Base-by-base conservation (phyloP, 2,329 filamentous ascomycete species). In the Aspergillus pseudonomiae region DNA sequence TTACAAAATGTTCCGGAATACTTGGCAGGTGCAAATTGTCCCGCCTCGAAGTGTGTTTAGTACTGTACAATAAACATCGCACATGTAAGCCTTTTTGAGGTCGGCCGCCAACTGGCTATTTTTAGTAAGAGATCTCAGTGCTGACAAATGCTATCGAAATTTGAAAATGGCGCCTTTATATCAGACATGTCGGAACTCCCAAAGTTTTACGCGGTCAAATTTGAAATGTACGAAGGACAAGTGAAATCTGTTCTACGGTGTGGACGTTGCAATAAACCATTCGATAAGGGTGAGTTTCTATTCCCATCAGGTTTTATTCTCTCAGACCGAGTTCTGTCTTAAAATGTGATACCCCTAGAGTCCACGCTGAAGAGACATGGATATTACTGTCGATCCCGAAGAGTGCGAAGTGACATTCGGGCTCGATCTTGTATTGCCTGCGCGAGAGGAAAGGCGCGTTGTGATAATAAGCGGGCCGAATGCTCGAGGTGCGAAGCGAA, bases 381-480 rank as follows among this genome's bases (percentile, higher is more conserved):
- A 52, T 82, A 81, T 65, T 81, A 82, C 48, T 82, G 80, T 66
- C 78, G 79, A 24, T 79, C 79, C 69, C 71, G 77, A 65, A 75
- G 67, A 66, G 60, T 36, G 56, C 68, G 69, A 48, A 64, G 21
- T 52, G 64, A 64, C 24, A 61, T 55, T 54, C 71, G 75, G 14
- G 41, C 71, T 64, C 71, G 77, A 41, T 79, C 79, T 54, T 81
- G 79, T 68, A 59, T 75, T 21, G 67, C 72, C 41, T 81, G 80
- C 68, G 77, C 73, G 4, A 75, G 63, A 68, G 66, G 63, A 2
- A 81, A 81, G 68, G 68, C 70, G 16, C 76, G 76, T 32, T 81
- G 79, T 64, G 78, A 81, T 69, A 75, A 75, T 26, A 70, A 59
- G 54, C 69, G 66, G 53, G 79, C 79, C 3, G 43, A 65, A 68